Evolutionary conservation across 2,329 filamentous ascomycete genomes (phyloP).

Genomic region (Pseudocercospora musae): DNA sequence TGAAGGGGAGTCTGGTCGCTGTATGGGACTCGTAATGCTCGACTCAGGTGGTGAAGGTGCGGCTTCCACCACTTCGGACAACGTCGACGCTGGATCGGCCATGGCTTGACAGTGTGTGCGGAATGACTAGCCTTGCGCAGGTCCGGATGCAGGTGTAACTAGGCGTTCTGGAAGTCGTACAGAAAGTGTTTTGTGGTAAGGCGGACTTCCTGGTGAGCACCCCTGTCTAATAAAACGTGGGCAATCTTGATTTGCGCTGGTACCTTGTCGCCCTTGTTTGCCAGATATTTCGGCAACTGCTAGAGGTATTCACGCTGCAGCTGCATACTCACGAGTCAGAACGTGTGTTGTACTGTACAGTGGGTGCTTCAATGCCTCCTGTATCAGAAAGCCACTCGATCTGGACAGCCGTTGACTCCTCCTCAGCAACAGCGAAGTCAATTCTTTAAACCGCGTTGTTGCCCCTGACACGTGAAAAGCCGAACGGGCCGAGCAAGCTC

Average conservation of each 20-base stretch:
- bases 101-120: neutral
- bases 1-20: conserved; percentile 60
- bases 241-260: neutral
- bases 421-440: neutral
- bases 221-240: conserved; percentile 3
- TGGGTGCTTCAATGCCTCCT: neutral
- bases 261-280: neutral
- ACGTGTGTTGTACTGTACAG: neutral
- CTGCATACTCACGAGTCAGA: neutral
- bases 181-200: neutral
- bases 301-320: neutral
- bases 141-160: neutral
- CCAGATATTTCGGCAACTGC: neutral
- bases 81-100: conserved; percentile 3
- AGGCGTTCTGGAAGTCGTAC: conserved; percentile 3
- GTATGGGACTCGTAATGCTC: conserved; percentile 27
- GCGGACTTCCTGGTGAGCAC: neutral
- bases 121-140: neutral
- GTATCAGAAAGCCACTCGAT: neutral
- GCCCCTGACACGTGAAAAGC: neutral
- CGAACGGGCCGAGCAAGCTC: neutral
- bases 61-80: neutral
- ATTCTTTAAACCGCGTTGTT: neutral
- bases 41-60: conserved; percentile 23
- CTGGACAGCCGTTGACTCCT: conserved; percentile 1